Evolutionary conservation across 2,329 filamentous ascomycete genomes (phyloP).

Genomic region (Xylariaceae sp.): DNA sequence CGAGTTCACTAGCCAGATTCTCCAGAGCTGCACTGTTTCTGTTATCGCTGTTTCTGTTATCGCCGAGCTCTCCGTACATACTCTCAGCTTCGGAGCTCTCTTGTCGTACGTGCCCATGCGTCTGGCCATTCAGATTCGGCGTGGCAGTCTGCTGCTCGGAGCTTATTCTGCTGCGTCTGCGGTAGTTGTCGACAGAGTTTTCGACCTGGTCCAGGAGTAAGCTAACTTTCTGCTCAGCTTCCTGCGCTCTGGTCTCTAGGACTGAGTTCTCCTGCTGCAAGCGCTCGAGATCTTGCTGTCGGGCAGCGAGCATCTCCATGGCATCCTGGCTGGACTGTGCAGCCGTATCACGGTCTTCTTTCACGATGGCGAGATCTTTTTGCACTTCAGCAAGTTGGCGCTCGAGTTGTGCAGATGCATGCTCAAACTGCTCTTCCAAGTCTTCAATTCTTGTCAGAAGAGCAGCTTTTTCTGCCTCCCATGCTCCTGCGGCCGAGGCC

Average conservation of each 20-base stretch:
- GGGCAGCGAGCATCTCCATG: constrained; percentile 57
- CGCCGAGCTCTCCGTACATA: constrained; percentile 57
- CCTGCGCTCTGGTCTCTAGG: constrained; percentile 79
- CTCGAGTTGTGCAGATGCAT: constrained; percentile 67
- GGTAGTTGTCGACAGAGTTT: constrained; percentile 89
- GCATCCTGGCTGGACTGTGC: constrained; percentile 50
- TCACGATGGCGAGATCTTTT: constrained; percentile 64
- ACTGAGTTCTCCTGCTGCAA: constrained; percentile 78
- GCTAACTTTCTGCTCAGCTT: constrained; percentile 91
- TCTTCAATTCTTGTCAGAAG: constrained; percentile 68
- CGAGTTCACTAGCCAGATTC: constrained; percentile 86
- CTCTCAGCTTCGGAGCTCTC: constrained; percentile 62
- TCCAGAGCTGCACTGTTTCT: constrained; percentile 73
- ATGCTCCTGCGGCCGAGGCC: constrained; percentile 54
- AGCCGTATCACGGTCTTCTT: constrained; percentile 65
- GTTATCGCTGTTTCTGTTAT: constrained; percentile 51
- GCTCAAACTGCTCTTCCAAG: constrained; percentile 67
- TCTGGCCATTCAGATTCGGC: constrained; percentile 34
- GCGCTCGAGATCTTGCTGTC: constrained; percentile 70
- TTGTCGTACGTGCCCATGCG: constrained; percentile 45
- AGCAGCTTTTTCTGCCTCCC: constrained; percentile 69
- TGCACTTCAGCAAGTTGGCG: constrained; percentile 66
- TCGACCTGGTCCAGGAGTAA: constrained; percentile 93
- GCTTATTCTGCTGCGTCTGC: constrained; percentile 66
- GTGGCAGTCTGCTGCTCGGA: constrained; percentile 44